A percentile compares a stretch with the other conserved stretches of the same genome.
phyloP scores from a whole-genome alignment of 2,329 filamentous ascomycete species.

The Allantophomopsis cytisporea region DNA sequence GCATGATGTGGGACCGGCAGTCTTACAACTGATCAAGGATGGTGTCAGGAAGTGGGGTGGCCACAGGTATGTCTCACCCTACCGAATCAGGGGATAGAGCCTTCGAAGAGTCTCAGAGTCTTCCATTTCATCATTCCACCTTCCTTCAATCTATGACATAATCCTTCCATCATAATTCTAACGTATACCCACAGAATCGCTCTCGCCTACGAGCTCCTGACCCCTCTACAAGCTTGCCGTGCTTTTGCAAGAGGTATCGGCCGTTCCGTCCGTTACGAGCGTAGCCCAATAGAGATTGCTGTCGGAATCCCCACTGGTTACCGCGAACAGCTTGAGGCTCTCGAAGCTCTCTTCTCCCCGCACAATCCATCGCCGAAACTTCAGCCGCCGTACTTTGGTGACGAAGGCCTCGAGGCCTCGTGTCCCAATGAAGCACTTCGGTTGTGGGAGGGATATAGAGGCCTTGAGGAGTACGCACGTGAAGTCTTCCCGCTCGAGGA shows the following conservation, averaged over 20 bases:
- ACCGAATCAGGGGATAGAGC: too few species aligned
- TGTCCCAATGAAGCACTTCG: constrained; percentile 65
- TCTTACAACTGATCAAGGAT: constrained; percentile 92
- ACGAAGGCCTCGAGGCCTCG: constrained; percentile 38
- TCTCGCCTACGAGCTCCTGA: constrained; percentile 80
- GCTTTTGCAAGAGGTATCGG: constrained; percentile 69
- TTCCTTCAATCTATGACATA: too few species aligned
- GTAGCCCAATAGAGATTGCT: constrained; percentile 67
- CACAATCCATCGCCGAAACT: constrained; percentile 29
- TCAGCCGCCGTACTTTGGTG: constrained; percentile 52
- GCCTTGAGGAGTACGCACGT: constrained; percentile 85
- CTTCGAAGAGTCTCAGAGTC: too few species aligned
- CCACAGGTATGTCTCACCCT: constrained; percentile 10
- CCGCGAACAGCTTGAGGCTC: constrained; percentile 66
- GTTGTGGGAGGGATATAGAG: constrained; percentile 83
- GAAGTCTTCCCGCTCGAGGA: constrained; percentile 94
- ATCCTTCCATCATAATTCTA: too few species aligned
- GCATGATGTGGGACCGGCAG: constrained; percentile 85
- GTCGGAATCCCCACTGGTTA: constrained; percentile 83
- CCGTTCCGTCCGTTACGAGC: constrained; percentile 65
- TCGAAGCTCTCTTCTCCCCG: constrained; percentile 43
- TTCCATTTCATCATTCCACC: too few species aligned
- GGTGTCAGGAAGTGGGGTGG: constrained; percentile 74
- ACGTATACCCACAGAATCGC: constrained; percentile 52
- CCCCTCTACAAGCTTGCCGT: constrained; percentile 68